Evolutionary conservation across 352 stramenopile species (phyloP).

Genomic region (Phytophthora capsici): DNA sequence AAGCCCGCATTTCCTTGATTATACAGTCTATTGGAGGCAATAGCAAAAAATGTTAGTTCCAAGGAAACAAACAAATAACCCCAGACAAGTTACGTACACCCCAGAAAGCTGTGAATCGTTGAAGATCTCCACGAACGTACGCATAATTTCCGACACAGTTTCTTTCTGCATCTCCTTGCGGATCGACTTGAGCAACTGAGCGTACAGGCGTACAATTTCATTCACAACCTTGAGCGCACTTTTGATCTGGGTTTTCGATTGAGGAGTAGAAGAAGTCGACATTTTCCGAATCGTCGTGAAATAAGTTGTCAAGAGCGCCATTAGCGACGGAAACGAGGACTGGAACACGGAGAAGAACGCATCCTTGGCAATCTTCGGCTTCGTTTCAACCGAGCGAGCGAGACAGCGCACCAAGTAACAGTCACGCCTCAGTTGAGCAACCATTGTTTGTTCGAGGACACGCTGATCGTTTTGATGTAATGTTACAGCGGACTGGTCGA

Average conservation of each 20-base stretch:
- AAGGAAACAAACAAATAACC: background rate
- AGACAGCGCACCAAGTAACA: conserved; percentile 75
- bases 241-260: conserved; percentile 57
- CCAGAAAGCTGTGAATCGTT: conserved; percentile 70
- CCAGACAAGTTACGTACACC: conserved; percentile 49
- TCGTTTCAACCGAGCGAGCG: conserved; percentile 70
- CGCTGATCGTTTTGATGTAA: conserved; percentile 80
- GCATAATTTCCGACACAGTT: conserved; percentile 72
- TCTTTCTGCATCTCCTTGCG: conserved; percentile 87
- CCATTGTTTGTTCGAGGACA: conserved; percentile 66
- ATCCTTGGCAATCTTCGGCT: conserved; percentile 80
- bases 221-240: conserved; percentile 80
- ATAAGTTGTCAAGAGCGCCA: conserved; percentile 74
- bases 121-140: conserved; percentile 83
- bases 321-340: conserved; percentile 58
- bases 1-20: conserved; percentile 65
- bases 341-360: conserved; percentile 74
- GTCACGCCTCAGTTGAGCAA: conserved; percentile 73
- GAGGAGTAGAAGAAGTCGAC: conserved; percentile 28
- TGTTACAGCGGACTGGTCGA: conserved; percentile 68
- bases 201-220: conserved; percentile 79
- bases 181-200: conserved; percentile 80
- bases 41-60: background rate
- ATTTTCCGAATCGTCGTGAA: conserved; percentile 70
- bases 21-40: conserved; percentile 49